Conservation (phyloP, 1,284 basidiomycete species). For the Violaceomyces palustris region DNA sequence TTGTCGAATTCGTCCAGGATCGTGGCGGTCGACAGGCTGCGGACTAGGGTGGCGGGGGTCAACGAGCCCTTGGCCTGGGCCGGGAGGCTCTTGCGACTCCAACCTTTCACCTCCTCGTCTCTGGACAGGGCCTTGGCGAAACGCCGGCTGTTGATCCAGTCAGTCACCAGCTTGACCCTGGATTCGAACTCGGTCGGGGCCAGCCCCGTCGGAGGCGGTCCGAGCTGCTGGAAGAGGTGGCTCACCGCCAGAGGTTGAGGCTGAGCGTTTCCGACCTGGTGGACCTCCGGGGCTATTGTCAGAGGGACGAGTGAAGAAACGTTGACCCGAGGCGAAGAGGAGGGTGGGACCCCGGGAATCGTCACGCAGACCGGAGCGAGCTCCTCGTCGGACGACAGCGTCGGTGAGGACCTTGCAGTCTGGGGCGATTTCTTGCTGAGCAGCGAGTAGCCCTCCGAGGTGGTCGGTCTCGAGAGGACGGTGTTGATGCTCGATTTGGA, state of each 20-base stretch:
- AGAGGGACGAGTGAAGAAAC: neutral
- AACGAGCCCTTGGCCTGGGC: too few species aligned
- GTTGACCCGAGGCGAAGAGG: neutral
- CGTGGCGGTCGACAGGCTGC: neutral
- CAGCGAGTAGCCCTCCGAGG: neutral
- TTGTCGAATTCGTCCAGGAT: constrained; percentile 23
- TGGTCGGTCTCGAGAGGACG: neutral
- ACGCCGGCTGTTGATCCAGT: constrained; percentile 4
- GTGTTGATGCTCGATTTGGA: neutral
- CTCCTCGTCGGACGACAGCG: neutral
- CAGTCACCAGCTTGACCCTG: constrained; percentile 4
- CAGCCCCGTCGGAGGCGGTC: constrained; percentile 14
- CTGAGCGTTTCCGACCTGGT: too few species aligned
- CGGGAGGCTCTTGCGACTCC: constrained; percentile 3
- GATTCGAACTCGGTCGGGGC: constrained; percentile 1
- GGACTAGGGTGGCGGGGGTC: neutral
- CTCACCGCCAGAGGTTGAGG: neutral
- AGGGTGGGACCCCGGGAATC: neutral
- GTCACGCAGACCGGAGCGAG: neutral
- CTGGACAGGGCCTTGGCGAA: neutral
- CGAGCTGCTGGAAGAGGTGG: constrained; percentile 14
- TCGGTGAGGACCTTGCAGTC: neutral
- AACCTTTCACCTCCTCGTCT: neutral
- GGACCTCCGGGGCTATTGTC: neutral
- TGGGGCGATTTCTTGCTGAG: neutral